These are phyloP conservation scores for Backusella luteola DNA, from an alignment of 192 early-diverging fungal species.

Conservation along the genomic window DNA sequence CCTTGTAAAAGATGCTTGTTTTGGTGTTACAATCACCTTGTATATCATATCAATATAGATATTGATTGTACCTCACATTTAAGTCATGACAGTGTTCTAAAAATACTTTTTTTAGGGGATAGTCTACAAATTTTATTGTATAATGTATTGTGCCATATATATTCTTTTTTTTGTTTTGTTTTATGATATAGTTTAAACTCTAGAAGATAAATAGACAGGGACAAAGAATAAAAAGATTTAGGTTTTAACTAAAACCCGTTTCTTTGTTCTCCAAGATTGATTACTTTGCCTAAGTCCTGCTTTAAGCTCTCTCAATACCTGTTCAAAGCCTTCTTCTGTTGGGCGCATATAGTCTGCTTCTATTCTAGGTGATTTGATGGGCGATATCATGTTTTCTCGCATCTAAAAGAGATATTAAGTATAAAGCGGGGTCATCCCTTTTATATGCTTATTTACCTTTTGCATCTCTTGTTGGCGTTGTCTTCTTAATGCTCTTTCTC, in stretches of 20 bases:
- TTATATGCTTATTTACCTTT: not conserved
- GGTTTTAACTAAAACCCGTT: not conserved
- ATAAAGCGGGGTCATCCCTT: not conserved
- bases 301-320: constrained; percentile 25
- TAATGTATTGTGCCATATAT: not conserved
- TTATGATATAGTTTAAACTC: not conserved
- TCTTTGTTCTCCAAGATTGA: constrained; percentile 7
- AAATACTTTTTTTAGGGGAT: not conserved
- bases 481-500: constrained; percentile 24
- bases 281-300: constrained; percentile 25
- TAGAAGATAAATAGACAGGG: constrained; percentile 5
- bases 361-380: constrained; percentile 2
- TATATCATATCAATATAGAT: no score
- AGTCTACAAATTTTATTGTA: not conserved
- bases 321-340: constrained; percentile 16
- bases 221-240: not conserved
- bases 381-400: not conserved
- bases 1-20: no score
- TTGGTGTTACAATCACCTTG: no score
- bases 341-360: not conserved
- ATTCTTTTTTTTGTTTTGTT: no score
- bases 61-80: no score
- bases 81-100: no score
- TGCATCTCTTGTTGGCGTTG: constrained; percentile 18
- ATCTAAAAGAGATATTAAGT: not conserved